Evolutionary conservation across 805 yeast genomes (phyloP).

Genomic region (Saccharomycodes ludwigii): DNA sequence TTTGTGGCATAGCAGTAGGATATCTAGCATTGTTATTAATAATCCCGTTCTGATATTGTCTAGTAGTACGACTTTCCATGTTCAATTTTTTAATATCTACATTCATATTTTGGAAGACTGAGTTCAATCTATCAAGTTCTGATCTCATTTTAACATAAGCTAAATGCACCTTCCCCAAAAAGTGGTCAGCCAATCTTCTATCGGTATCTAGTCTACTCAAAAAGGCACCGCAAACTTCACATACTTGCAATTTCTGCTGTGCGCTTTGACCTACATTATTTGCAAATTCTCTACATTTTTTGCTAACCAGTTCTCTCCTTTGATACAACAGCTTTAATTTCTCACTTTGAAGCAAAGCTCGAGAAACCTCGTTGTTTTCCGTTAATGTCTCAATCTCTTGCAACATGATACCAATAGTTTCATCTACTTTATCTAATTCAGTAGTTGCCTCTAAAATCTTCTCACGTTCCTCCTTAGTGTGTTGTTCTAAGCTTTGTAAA

Average conservation of each 20-base stretch:
- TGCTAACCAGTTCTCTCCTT: conserved; percentile 40
- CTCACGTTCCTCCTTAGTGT: conserved; percentile 61
- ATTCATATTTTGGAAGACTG: conserved; percentile 13
- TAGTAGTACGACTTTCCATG: no score
- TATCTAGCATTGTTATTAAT: conserved; percentile 9
- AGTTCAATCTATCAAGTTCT: conserved; percentile 30
- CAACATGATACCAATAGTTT: conserved; percentile 49
- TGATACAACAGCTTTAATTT: conserved; percentile 32
- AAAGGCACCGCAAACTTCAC: conserved; percentile 83
- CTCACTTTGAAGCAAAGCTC: conserved; percentile 37
- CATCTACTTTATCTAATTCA: conserved; percentile 49
- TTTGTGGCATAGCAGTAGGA: conserved; percentile 4
- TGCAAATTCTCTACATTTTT: conserved; percentile 43
- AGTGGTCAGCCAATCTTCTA: conserved; percentile 79
- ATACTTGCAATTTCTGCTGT: conserved; percentile 83
- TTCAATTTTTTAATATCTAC: conserved; percentile 5
- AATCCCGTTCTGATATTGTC: no score
- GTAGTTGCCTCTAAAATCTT: conserved; percentile 41
- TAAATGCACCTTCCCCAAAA: conserved; percentile 74
- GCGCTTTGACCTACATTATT: conserved; percentile 76
- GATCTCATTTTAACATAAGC: conserved; percentile 70
- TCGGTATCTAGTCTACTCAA: conserved; percentile 79
- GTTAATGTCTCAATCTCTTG: conserved; percentile 51
- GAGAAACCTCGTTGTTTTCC: conserved; percentile 35
- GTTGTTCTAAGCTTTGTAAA: conserved; percentile 45